phyloP scores from a whole-genome alignment of 305 asterid species.

The Striga hermonthica region DNA sequence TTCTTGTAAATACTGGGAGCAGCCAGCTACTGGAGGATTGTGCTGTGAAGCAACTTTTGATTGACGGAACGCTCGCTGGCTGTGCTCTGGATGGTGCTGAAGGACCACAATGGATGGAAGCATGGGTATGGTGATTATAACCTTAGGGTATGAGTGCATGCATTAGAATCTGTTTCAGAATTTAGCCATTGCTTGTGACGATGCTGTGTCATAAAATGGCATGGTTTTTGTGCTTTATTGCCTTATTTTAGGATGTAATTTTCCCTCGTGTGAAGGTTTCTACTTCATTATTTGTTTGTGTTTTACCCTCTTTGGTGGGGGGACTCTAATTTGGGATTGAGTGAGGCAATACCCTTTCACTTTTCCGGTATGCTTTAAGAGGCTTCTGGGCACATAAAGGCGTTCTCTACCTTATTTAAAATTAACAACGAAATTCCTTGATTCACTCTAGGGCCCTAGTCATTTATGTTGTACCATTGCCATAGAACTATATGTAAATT shows the following conservation, averaged over 20 bases:
- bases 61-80: constrained; percentile 94
- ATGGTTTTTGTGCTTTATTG: constrained; percentile 11
- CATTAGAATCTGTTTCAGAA: constrained; percentile 34
- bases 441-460: no score
- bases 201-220: constrained; percentile 12
- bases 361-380: neutral
- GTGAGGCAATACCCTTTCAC: neutral
- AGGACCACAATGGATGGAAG: constrained; percentile 99
- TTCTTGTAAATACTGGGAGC: constrained; percentile 97
- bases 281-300: constrained; percentile 1
- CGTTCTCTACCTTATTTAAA: neutral
- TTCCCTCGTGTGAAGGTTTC: constrained; percentile 11
- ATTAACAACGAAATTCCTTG: no score
- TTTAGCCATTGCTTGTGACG: constrained; percentile 30
- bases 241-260: constrained; percentile 14
- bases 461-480: no score
- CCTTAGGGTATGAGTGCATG: constrained; percentile 55
- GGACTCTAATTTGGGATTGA: neutral
- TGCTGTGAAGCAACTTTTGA: constrained; percentile 95
- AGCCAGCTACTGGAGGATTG: constrained; percentile 97
- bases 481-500: no score
- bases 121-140: constrained; percentile 92
- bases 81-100: constrained; percentile 99
- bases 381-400: neutral
- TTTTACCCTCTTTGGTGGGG: neutral